Conservation (phyloP, 306 rosid species). For the Pterocarpus macrocarpus region DNA sequence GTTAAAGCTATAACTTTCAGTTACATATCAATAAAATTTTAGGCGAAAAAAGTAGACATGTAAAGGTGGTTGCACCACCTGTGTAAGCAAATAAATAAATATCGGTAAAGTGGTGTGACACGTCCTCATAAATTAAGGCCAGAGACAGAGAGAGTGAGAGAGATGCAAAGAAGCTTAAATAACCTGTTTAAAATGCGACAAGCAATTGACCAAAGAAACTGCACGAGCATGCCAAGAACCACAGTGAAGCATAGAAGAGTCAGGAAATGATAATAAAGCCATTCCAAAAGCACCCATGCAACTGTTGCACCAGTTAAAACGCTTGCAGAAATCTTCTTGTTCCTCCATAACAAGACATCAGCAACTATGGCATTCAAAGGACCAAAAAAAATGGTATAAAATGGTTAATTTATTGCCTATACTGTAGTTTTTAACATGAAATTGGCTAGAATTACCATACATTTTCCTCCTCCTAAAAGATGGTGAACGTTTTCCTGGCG, state of each 20-base stretch:
- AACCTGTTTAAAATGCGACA: constrained; percentile 76
- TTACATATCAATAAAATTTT: not conserved
- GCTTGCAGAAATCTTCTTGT: constrained; percentile 94
- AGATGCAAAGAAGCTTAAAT: constrained; percentile 38
- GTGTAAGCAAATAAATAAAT: not conserved
- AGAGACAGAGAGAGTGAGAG: constrained; percentile 23
- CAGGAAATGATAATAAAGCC: constrained; percentile 85
- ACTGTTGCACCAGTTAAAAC: constrained; percentile 73
- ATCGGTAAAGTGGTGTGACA: constrained; percentile 22
- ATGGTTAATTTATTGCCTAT: constrained; percentile 20
- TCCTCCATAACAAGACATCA: constrained; percentile 92
- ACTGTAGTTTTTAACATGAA: constrained; percentile 33
- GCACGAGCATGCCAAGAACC: constrained; percentile 79
- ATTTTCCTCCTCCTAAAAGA: constrained; percentile 91
- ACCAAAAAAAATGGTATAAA: constrained; percentile 40
- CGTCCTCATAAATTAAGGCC: constrained; percentile 12
- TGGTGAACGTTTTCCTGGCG: constrained; percentile 79
- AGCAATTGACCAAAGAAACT: constrained; percentile 83
- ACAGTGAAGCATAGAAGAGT: constrained; percentile 64
- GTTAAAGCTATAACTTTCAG: not conserved
- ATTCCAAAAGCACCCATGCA: constrained; percentile 90
- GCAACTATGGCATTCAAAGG: constrained; percentile 69
- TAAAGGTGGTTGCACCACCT: too few relatives aligned
- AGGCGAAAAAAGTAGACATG: not conserved
- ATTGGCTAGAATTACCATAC: constrained; percentile 54